Evolutionary conservation across 106 monocot species (phyloP).

Genomic region (Alisma plantagoaquatica): DNA sequence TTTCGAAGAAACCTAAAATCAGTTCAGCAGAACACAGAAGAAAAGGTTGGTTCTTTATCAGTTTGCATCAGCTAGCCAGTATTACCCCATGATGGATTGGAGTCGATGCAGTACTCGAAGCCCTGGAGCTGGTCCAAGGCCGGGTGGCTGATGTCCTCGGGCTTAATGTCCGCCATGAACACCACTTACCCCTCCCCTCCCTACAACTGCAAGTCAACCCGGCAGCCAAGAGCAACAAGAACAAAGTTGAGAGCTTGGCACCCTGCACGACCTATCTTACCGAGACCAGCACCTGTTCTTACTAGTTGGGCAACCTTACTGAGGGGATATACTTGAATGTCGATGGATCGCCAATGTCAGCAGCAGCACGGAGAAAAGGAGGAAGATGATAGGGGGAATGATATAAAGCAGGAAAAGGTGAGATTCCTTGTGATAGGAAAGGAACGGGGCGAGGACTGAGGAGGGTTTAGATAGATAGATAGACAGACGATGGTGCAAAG

Average conservation of each 20-base stretch:
- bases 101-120: constrained; percentile 95
- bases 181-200: too few relatives aligned
- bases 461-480: too few relatives aligned
- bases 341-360: too few relatives aligned
- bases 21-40: neutral
- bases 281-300: too few relatives aligned
- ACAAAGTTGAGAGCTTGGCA: neutral
- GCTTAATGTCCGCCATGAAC: constrained; percentile 67
- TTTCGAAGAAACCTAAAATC: constrained; percentile 2
- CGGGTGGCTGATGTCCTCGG: constrained; percentile 68
- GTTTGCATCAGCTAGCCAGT: neutral
- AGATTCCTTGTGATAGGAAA: neutral
- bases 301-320: neutral
- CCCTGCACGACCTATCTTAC: neutral
- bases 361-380: too few relatives aligned
- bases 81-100: constrained; percentile 87
- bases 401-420: neutral
- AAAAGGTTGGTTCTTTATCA: neutral
- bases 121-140: constrained; percentile 98
- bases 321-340: neutral
- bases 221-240: neutral
- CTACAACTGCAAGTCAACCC: too few relatives aligned
- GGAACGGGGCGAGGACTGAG: neutral
- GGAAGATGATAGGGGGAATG: neutral
- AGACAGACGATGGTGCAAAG: too few relatives aligned